phyloP scores from a whole-genome alignment of 2,329 filamentous ascomycete species.

The Beauveria sp. region DNA sequence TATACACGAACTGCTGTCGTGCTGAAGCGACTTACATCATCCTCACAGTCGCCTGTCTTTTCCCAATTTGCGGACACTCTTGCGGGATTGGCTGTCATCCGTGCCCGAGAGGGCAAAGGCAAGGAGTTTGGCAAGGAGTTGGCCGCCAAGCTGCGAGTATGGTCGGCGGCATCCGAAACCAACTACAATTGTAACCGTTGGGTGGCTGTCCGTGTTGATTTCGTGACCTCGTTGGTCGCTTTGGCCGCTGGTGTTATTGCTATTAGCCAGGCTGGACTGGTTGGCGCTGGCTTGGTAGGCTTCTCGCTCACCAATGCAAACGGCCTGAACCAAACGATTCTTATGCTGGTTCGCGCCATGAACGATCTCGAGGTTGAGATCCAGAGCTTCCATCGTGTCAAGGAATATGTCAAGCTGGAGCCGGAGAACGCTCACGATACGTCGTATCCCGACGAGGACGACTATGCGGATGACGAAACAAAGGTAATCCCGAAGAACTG shows the following conservation, averaged over 20 bases:
- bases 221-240: slow-evolving; percentile 45
- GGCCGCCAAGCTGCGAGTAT: slow-evolving; percentile 41
- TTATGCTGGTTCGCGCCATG: slow-evolving; percentile 43
- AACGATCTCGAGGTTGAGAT: slow-evolving; percentile 46
- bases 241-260: slow-evolving; percentile 46
- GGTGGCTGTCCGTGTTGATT: slow-evolving; percentile 47
- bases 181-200: slow-evolving; percentile 51
- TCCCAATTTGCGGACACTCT: slow-evolving; percentile 48
- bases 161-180: slow-evolving; percentile 39
- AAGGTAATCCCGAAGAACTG: slow-evolving; percentile 34
- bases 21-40: slow-evolving; percentile 37
- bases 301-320: slow-evolving; percentile 50
- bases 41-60: slow-evolving; percentile 46
- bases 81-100: slow-evolving; percentile 42
- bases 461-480: slow-evolving; percentile 32
- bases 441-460: slow-evolving; percentile 29
- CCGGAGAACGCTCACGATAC: slow-evolving; percentile 37
- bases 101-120: slow-evolving; percentile 41
- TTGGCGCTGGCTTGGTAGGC: slow-evolving; percentile 45
- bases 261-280: slow-evolving; percentile 36
- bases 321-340: slow-evolving; percentile 43
- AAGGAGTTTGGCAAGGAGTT: slow-evolving; percentile 39
- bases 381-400: slow-evolving; percentile 44
- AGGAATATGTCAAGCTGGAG: slow-evolving; percentile 39
- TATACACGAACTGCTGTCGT: slow-evolving; percentile 43